These are phyloP conservation scores for Trichoderma afroharzianum DNA, from an alignment of 2,329 filamentous ascomycete species.

Conservation along the genomic window DNA sequence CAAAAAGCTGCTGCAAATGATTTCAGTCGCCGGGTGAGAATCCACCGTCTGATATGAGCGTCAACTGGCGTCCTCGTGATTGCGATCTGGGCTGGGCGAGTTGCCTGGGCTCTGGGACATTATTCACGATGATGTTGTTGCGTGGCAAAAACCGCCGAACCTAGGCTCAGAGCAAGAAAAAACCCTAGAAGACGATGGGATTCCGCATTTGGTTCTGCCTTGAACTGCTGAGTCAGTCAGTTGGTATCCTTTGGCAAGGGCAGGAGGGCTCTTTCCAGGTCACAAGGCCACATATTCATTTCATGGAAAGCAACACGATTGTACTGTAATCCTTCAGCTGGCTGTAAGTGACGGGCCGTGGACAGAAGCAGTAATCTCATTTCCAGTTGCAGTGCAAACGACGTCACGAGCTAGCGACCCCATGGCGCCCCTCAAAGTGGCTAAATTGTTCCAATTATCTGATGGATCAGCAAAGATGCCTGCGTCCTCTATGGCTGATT, in stretches of 20 bases:
- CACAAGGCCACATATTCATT: not conserved
- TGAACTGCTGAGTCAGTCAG: not conserved
- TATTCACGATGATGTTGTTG: slow-evolving; percentile 11
- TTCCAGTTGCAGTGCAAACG: not conserved
- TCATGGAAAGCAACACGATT: not conserved
- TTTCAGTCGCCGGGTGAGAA: not conserved
- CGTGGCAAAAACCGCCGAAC: not conserved
- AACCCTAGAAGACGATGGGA: not conserved
- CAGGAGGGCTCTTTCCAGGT: not conserved
- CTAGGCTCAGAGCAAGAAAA: not conserved
- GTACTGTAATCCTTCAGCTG: not conserved
- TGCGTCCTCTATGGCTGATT: not conserved
- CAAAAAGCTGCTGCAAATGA: not conserved
- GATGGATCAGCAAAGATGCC: not conserved
- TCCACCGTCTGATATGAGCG: not conserved
- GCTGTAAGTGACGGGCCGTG: not conserved
- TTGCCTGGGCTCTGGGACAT: not conserved
- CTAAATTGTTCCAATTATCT: not conserved
- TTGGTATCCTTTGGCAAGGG: not conserved
- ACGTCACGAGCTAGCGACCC: slow-evolving; percentile 15
- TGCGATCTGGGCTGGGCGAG: not conserved
- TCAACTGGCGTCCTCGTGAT: not conserved
- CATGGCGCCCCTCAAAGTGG: not conserved
- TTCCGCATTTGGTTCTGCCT: not conserved
- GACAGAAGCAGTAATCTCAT: not conserved